Base-by-base conservation (phyloP, 2,329 filamentous ascomycete species). In the Xylariaceae sp. region DNA sequence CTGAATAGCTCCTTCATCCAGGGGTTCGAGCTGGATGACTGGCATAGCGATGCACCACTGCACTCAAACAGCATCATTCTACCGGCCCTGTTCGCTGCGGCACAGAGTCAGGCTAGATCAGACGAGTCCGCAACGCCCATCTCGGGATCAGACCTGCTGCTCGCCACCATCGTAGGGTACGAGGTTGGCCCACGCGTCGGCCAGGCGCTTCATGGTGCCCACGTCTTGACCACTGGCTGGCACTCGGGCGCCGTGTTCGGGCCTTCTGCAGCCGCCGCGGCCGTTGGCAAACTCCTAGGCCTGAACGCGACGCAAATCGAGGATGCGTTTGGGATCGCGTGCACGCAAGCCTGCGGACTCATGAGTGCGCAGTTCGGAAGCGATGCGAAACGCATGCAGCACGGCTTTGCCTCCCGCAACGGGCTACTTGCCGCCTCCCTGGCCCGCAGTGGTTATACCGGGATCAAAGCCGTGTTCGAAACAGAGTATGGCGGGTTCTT, bases 361-460 rank as follows among this genome's bases (percentile, higher is more conserved):
- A 77, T 77, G 72, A 67, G 70, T 2, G 75, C 73, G 3, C 71
- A 76, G 53, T 77, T 70, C 50, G 75, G 72, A 37, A 70, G 70
- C n/a, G 70, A 72, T 52, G 68, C 72, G 0, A 79, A 78, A 60
- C 70, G 74, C 2, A 74, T 77, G 70, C 75, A 78, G 57, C 75
- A 78, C 53, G 75, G 70, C 4, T 78, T 78, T 55, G 74, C 75
- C 0, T 70, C 75, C 5, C 69, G 75, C 6, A 77, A 73, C 50
- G 75, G 75, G 1, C 65, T 78, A 0, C 67, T 77, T 13, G 72
- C 63, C 0, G 69, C 73, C 0, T 47, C 77, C 2, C 55, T 78
- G 24, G 72, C 73, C 1, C 59, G 64, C 21, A 62, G 63, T 1
- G 71, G 70, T 2, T 79, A 78, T 53, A 60, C 65, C 1, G 75